Evolutionary conservation across 441 rosid species (phyloP), one percentile per base, ranked within the genome.

Genomic region (Populus hybrid): DNA sequence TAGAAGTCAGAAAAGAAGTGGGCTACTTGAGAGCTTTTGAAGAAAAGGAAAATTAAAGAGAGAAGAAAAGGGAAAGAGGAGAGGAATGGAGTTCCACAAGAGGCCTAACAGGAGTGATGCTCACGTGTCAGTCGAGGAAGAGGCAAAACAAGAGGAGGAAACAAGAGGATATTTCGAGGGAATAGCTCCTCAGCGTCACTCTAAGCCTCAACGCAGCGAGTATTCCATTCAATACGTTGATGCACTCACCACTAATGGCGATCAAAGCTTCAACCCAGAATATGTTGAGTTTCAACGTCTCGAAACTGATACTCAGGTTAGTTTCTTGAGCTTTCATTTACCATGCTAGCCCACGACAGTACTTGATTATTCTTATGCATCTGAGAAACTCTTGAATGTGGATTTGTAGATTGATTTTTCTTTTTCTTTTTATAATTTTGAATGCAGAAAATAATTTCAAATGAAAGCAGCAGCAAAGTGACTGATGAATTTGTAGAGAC

Each of bases 191-290:
- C 80, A 83, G 68, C 91, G 90, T 31, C 96, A 92, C 53, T 72
- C 87, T 10, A 91, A 91, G 87, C 95, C 93, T 73, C 91, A 85
- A 74, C 79, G 92, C 1, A 89, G 96, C 33, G 94, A 92, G 65
- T 68, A 86, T 80, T 86, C 90, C 9, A 16, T 89, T 59, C 72
- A 75, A 4, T 91, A 89, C 59, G 87, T 80, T 11, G 96, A 92
- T 75, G 42, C 69, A 29, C 69, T 81, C 59, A 12, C 1, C 53
- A 14, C 50, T 6, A 9, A 26, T 50, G 10, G 26, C 10, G 26
- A 4, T 24, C 3, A 59, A 4, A 33, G 35, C 70, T 7, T 33
- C 50, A 87, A 69, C n/a, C 89, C 90, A 1, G 93, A 91, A 68
- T 29, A 79, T 23, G 59, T 28, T 1, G 78, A 83, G 81, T 87